Evolutionary conservation across 1,284 basidiomycete genomes (phyloP).

Genomic region (Butyriboletus appendiculatus): DNA sequence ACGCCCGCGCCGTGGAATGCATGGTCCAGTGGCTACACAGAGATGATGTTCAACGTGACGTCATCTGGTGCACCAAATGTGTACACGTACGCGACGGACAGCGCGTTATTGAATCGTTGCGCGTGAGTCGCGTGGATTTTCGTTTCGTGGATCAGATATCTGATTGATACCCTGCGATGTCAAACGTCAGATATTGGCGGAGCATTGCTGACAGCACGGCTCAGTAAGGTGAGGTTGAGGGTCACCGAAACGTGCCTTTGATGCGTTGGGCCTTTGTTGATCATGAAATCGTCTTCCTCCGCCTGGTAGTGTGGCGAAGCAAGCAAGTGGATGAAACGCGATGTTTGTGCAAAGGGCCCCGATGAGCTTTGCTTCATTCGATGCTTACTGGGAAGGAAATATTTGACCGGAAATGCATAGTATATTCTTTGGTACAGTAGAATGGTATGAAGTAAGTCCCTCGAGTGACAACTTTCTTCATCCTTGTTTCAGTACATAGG

Average conservation of each 20-base stretch:
- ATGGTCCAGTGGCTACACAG: conserved; percentile 11
- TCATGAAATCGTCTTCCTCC: neutral
- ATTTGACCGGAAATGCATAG: too few relatives aligned
- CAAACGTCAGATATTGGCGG: conserved; percentile 13
- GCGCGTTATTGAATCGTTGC: conserved; percentile 20
- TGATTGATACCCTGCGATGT: neutral
- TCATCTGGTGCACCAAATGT: conserved; percentile 12
- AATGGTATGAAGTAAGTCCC: too few relatives aligned
- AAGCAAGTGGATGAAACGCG: too few relatives aligned
- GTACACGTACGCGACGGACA: conserved; percentile 12
- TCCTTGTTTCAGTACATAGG: neutral
- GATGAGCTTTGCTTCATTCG: too few relatives aligned
- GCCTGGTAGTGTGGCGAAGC: neutral
- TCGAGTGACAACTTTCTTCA: too few relatives aligned
- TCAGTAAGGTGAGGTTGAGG: conserved; percentile 5
- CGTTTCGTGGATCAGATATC: neutral
- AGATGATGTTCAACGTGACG: conserved; percentile 29
- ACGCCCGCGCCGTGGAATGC: conserved; percentile 16
- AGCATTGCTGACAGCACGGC: conserved; percentile 3
- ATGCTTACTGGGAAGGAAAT: neutral
- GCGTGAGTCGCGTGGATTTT: conserved; percentile 10
- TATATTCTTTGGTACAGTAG: too few relatives aligned
- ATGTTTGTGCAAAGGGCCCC: too few relatives aligned
- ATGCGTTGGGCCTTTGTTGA: neutral
- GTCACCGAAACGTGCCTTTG: too few relatives aligned